Conservation (phyloP, 2,329 filamentous ascomycete species). For the Beauveria sp. region DNA sequence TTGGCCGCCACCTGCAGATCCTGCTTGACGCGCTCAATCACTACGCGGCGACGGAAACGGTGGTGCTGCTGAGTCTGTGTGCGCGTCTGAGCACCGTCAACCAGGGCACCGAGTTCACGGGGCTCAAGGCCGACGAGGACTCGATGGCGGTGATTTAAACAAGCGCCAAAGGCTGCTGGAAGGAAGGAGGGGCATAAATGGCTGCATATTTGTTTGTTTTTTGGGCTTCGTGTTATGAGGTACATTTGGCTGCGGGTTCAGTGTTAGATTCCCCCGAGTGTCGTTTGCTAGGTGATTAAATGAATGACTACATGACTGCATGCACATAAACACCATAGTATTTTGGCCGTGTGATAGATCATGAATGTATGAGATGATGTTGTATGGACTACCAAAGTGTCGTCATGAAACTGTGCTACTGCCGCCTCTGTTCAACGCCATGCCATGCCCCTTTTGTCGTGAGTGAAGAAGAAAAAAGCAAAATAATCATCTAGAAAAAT, state of each 20-base stretch:
- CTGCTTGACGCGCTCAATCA: constrained; percentile 92
- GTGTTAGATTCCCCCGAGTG: background rate
- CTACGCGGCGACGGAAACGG: constrained; percentile 94
- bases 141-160: constrained; percentile 3
- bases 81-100: constrained; percentile 75
- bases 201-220: background rate
- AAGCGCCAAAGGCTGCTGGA: background rate
- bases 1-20: constrained; percentile 86
- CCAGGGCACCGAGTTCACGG: constrained; percentile 62
- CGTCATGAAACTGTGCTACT: background rate
- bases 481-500: background rate
- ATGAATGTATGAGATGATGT: background rate
- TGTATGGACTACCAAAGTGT: background rate
- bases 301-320: constrained; percentile 2
- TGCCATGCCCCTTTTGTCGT: constrained; percentile 1
- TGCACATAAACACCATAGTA: background rate
- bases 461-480: background rate
- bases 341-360: too few species aligned
- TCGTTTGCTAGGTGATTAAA: background rate
- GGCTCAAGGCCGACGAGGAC: constrained; percentile 52
- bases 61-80: constrained; percentile 83
- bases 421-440: constrained; percentile 3
- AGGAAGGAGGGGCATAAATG: background rate
- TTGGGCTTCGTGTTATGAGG: background rate
- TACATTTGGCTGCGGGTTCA: background rate